Evolutionary conservation across 768 basidiomycete species (phyloP), one percentile per base, ranked within the genome.

Genomic region (Chlorophyllum brunneum): DNA sequence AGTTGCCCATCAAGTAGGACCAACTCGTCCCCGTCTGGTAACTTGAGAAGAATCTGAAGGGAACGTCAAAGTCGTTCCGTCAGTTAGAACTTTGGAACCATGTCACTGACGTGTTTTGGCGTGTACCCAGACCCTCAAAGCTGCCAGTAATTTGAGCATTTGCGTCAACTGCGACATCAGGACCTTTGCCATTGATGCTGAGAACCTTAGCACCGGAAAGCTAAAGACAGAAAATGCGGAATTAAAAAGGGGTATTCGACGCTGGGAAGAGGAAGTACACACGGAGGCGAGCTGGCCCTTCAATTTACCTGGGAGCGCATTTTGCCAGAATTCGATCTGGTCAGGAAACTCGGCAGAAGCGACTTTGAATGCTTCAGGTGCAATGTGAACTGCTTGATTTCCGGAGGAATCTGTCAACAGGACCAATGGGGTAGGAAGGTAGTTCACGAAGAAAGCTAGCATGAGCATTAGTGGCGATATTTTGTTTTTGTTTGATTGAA

Each of bases 241-340:
- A n/a, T 18, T 40, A 20, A 24, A 5, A 4, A 30, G n/a, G n/a
- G n/a, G n/a, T n/a, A n/a, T 3, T 8, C 26, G 22, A 24, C 2
- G 23, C 22, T 16, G n/a, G 22, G 42, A 30, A 26, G 20, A 30
- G 10, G 36, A 22, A 22, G 2, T 2, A 60, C 73, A 13, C 44
- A 80, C 79, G 36, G 74, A 74, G 20, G 58, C 64, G 3, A 82
- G 70, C 53, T 78, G 58, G 15, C 79, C 81, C 55, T 75, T 78
- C 46, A 82, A 59, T 0, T 63, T 39, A 11, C 70, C 74, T 3
- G 76, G 77, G 6, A 82, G 64, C 1, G 79, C 70, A 54, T 80
- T 69, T 62, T 84, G 80, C 82, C 82, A 82, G 48, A 79, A 65
- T 3, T 72, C 61, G 26, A 81, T 73, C 51, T 81, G 70, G 52